Evolutionary conservation across 2,329 filamentous ascomycete species (phyloP), one percentile per base, ranked within the genome.

Genomic region (Fusarium illudens): DNA sequence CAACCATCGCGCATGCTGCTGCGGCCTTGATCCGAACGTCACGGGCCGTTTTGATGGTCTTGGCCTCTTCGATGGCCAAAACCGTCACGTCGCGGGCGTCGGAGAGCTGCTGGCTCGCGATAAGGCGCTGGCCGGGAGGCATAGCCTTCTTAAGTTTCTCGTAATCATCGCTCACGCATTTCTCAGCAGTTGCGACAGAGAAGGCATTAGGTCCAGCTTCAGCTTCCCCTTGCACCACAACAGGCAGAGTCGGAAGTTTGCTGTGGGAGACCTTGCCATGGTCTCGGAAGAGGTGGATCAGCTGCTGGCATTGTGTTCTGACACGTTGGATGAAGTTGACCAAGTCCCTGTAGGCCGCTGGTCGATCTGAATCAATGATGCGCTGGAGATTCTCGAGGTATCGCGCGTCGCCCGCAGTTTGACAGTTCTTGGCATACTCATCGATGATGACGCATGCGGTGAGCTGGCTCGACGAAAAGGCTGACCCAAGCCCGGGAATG

Each of bases 121-220:
- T 93, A 64, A 98, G 86, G 33, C 94, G 90, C 74, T 97, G 93
- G 9, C 93, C 92, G 2, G 95, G 92, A 2, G 93, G 89, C 84
- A 99, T 89, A n/a, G 87, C 85, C 80, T 94, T 97, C 82, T 94
- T 96, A 4, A 99, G 83, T 67, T 89, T 90, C 54, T 97, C 94
- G 71, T 91, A 99, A 68, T 99, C 95, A 9, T 92, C 88, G 1
- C 84, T 88, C 49, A 97, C 86, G 55, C 97, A 92, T 79, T 93
- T 96, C 71, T 98, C 94, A 1, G 94, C 96, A 70, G 95, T 93
- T 1, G 86, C 81, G 53, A 98, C 86, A 1, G 94, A 96, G 78
- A 99, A 99, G 7, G 96, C 95, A 72, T 90, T 95, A 10, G 95
- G 94, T 0, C 96, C 95, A 33, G 96, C 95, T 75, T 96, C 92